phyloP scores from a whole-genome alignment of 2,329 filamentous ascomycete species.

The Pezicula carpinea region DNA sequence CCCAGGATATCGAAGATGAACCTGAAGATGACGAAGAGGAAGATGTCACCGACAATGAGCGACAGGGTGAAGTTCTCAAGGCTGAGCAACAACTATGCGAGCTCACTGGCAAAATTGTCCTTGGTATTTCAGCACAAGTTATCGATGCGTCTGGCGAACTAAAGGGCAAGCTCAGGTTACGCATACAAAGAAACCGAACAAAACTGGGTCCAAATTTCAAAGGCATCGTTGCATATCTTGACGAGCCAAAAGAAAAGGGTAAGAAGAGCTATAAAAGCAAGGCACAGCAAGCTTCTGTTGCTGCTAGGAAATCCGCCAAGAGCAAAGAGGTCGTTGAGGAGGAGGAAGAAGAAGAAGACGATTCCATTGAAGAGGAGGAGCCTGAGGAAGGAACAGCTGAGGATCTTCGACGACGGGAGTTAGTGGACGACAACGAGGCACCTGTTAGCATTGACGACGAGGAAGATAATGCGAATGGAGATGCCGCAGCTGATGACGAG shows the following conservation, averaged over 20 bases:
- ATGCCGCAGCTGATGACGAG: conserved; percentile 22
- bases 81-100: conserved; percentile 85
- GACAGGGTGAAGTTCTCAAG: conserved; percentile 62
- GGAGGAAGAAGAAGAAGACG: conserved; percentile 26
- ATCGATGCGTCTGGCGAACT: conserved; percentile 60
- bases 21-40: conserved; percentile 56
- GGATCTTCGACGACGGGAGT: conserved; percentile 49
- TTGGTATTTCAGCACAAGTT: conserved; percentile 70
- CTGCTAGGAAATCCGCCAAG: conserved; percentile 35
- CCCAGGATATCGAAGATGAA: conserved; percentile 58
- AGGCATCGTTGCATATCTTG: conserved; percentile 76
- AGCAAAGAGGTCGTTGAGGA: conserved; percentile 25
- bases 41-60: conserved; percentile 50
- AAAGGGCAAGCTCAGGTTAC: conserved; percentile 60
- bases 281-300: conserved; percentile 38
- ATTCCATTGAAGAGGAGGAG: conserved; percentile 43
- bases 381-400: conserved; percentile 56
- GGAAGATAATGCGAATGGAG: conserved; percentile 33
- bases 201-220: conserved; percentile 81
- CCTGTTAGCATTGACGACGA: conserved; percentile 31
- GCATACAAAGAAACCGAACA: conserved; percentile 74
- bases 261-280: conserved; percentile 32
- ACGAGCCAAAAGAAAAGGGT: conserved; percentile 55
- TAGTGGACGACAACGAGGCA: conserved; percentile 46
- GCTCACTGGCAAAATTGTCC: conserved; percentile 77